phyloP scores from a whole-genome alignment of 2,329 filamentous ascomycete species.

The Xylaria sp. region DNA sequence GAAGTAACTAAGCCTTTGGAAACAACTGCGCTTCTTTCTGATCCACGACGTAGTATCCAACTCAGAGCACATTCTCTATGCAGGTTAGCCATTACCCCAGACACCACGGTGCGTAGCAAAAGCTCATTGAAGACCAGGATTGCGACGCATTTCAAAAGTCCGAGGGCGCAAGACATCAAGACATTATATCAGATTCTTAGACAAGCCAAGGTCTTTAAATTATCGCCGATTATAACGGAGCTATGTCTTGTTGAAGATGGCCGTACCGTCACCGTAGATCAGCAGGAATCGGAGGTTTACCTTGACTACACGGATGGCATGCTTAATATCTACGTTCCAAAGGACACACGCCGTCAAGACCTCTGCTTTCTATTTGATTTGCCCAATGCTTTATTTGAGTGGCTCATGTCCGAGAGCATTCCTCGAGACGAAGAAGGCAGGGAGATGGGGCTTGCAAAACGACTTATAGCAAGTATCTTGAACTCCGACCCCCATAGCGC shows the following conservation, averaged over 20 bases:
- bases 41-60: neutral
- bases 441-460: neutral
- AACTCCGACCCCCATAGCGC: neutral
- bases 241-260: neutral
- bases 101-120: neutral
- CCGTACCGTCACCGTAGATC: neutral
- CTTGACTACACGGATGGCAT: neutral
- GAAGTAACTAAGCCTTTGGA: conserved; percentile 31
- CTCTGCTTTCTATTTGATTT: neutral
- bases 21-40: neutral
- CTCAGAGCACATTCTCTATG: neutral
- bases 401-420: neutral
- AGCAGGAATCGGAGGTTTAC: neutral
- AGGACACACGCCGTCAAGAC: neutral
- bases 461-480: neutral
- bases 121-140: neutral
- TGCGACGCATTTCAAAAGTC: neutral
- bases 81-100: neutral
- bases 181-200: neutral
- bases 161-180: neutral
- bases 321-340: neutral
- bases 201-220: neutral
- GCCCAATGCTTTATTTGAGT: neutral
- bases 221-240: neutral
- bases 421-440: neutral